Base-by-base conservation (phyloP, 495 filamentous ascomycete genomes). In the Annulohypoxylon stygium region DNA sequence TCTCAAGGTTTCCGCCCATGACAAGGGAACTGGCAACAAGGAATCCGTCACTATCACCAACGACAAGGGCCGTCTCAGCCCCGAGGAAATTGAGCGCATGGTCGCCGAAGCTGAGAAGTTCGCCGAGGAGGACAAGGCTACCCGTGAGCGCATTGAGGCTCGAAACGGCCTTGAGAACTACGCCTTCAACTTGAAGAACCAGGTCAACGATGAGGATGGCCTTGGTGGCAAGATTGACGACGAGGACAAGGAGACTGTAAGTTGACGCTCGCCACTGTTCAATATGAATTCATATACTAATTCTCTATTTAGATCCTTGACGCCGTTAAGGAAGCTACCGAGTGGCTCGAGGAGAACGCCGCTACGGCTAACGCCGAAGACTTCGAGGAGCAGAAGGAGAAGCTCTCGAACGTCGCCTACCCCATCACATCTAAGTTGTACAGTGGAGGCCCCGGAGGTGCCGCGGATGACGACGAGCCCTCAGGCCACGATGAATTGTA, bases 371-470 rank as follows among this genome's bases (percentile, higher is more conserved):
- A 87, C 69, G 86, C 90, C 61, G 97, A 98, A 87, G 96, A 98
- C 86, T 98, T 98, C 76, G 93, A 97, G 81, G 96, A 99, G 89
- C 95, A 98, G 86, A 97, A 95, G 88, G 95, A 99, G 91, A 97
- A 97, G 87, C 90, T 99, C 73, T 95, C 92, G 76, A 90, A 91
- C 83, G 93, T 98, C 64, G 96, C 96, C 23, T 98, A 98, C 86
- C 96, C 96, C 37, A 99, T 99, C 85, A 99, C 96, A 77, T 95
- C 92, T 87, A 99, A 99, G 89, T 85, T 97, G 60, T 97, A 99
- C 85, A 86, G 90, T 79, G 89, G 88, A 75, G 89, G 43, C n/a
- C 43, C 86, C 71, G 88, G 88, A 37, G 88, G 84, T 57, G 86
- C 85, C 18, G 88, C 86, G 58, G 92, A 90, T 43, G 89, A 89